phyloP scores from a whole-genome alignment of 768 basidiomycete genomes.

The Cantharellus anzutake region DNA sequence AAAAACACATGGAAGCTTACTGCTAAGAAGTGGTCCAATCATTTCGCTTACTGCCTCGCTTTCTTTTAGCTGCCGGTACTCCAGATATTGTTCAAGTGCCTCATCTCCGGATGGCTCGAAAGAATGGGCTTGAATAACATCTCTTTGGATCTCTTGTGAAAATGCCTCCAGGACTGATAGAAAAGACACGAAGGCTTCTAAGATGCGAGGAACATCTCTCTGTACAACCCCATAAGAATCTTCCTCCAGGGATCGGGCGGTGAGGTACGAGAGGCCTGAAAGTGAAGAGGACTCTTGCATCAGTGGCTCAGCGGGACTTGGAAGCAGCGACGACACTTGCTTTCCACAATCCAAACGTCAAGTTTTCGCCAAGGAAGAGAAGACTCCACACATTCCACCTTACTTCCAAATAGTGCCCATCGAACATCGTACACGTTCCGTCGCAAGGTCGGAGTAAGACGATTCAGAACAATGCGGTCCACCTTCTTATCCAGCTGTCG shows the following conservation, averaged over 20 bases:
- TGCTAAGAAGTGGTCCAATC: constrained; percentile 34
- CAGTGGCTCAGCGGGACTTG: not conserved
- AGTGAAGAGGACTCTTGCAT: not conserved
- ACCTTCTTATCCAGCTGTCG: not conserved
- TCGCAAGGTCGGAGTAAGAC: not conserved
- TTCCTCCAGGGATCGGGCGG: constrained; percentile 55
- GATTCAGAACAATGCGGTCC: not conserved
- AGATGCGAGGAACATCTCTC: constrained; percentile 60
- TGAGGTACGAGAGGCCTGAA: constrained; percentile 45
- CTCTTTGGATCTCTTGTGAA: constrained; percentile 29
- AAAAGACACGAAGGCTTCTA: constrained; percentile 58
- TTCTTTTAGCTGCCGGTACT: constrained; percentile 27
- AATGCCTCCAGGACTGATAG: constrained; percentile 48
- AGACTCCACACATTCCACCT: not conserved
- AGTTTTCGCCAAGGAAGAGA: constrained; percentile 27
- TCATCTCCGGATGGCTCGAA: constrained; percentile 9
- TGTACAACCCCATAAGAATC: constrained; percentile 74
- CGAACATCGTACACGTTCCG: not conserved
- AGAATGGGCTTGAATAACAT: constrained; percentile 15
- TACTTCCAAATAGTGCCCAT: not conserved
- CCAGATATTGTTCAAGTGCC: not conserved
- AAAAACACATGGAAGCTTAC: constrained; percentile 23
- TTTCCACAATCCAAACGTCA: constrained; percentile 41
- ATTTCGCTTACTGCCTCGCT: constrained; percentile 33
- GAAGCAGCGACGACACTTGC: constrained; percentile 20